Evolutionary conservation across 208 protist genomes (phyloP).

Genomic region (Acanthamoeba royreba): DNA sequence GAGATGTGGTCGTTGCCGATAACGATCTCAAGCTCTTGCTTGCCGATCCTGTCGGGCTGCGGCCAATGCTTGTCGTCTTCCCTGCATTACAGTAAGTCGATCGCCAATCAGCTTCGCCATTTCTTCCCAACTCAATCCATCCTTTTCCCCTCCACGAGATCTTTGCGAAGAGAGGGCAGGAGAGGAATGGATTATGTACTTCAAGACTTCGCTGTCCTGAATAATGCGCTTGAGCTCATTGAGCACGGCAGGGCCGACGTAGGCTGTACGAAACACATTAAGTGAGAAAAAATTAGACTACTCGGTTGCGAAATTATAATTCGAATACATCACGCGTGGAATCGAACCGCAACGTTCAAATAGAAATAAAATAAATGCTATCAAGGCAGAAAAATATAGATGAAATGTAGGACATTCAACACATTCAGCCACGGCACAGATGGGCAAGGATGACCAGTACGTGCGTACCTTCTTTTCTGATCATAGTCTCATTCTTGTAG

Average conservation of each 20-base stretch:
- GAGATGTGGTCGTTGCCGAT: constrained; percentile 87
- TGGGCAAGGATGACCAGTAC: too few species aligned
- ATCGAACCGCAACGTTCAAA: too few species aligned
- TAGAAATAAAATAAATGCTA: not conserved
- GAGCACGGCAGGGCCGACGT: constrained; percentile 78
- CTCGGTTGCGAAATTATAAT: too few species aligned
- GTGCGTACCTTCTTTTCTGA: constrained; percentile 86
- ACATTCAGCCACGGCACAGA: too few species aligned
- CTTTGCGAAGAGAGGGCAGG: not conserved
- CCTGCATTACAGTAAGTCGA: constrained; percentile 51
- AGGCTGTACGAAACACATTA: too few species aligned
- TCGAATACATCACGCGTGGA: too few species aligned
- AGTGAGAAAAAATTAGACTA: too few species aligned
- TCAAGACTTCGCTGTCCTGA: constrained; percentile 83
- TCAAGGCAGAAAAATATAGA: not conserved
- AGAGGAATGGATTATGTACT: constrained; percentile 56
- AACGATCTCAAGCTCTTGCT: constrained; percentile 90
- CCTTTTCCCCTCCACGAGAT: not conserved
- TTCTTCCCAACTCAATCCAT: not conserved
- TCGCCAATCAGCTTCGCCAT: too few species aligned
- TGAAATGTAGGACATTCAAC: not conserved
- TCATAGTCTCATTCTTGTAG: constrained; percentile 91
- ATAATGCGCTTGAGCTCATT: constrained; percentile 87
- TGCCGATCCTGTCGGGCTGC: constrained; percentile 83
- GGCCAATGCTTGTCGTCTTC: constrained; percentile 87